Evolutionary conservation across 495 filamentous ascomycete species (phyloP), one percentile per base, ranked within the genome.

Genomic region (Aspergillus conjunctus): DNA sequence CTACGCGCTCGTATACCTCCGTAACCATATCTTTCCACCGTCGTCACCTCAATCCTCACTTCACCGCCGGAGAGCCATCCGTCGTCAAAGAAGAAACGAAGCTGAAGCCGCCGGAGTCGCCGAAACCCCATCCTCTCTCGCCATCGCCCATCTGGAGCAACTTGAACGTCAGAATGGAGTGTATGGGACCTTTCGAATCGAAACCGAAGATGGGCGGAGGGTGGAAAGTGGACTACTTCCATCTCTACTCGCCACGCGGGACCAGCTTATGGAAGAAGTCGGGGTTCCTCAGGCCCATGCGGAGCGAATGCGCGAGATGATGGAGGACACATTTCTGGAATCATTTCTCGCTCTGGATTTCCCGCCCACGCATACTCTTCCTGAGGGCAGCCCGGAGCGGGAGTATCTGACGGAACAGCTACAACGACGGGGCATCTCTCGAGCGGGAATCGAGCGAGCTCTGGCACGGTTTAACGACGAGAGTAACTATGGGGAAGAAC

Each of bases 271-370:
- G 75, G 72, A 73, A 56, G 71, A 78, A 52, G 76, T 79, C 5
- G 75, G 75, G 9, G 74, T 79, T 14, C 71, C 70, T 3, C 50
- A 68, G 17, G 72, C 67, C 50, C 75, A 80, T 61, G 80, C 80
- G 17, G 74, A 77, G 61, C 71, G 73, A 58, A 77, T 81, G 69
- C 77, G 78, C 41, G 71, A 79, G 60, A 79, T 80, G 73, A 77
- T 82, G 74, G 80, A 82, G 54, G 76, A 77, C 41, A 75, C 75
- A 1, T 80, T 82, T 59, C 63, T 82, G 22, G 76, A 79, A 57
- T 78, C 77, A 3, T 82, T 81, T 41, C 71, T 82, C 53, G 78
- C 79, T 1, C 62, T 78, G 31, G 75, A 81, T 31, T 76, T 82
- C 22, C 75, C 80, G 1, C 66, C 77, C 1, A 61, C 65, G 1